Base-by-base conservation (phyloP, 805 yeast species). In the Cyberlindnera euphorbiae region DNA sequence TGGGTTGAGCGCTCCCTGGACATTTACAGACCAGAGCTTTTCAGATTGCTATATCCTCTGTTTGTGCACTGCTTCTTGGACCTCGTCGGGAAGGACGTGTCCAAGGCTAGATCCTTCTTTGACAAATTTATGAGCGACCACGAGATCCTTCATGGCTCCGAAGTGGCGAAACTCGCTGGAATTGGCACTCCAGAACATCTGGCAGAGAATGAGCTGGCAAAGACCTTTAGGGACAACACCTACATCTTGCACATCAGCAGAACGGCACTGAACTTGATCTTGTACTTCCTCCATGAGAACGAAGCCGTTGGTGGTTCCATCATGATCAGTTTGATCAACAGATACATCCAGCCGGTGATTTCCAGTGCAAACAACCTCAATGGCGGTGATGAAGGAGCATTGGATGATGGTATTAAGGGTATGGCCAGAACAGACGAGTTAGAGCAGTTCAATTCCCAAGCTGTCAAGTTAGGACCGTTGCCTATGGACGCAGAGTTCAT, bases 1-100 rank as follows among this genome's bases (percentile, higher is more conserved):
- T 93, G 97, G 97, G 84, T 86, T 27, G 95, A 87, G 49, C 72
- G 86, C 13, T 87, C 96, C 0, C 69, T 93, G 49, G 98, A 90
- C 58, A 71, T 93, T 62, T 93, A 93, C 61, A 82, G 77, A 60
- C 88, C 94, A 13, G 97, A 93, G 59, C 69, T 93, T 42, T 74
- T 81, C 38, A 75, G 93, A 46, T 73, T 90, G 28, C 63, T 90
- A 48, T 93, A 84, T 58, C 99, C 99, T 6, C 69, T 93, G n/a
- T 93, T 89, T 60, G 82, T 90, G 34, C 95, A 90, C 59, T 76
- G 87, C 50, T 93, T 77, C 56, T 66, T 93, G 43, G 90, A 87
- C 49, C 69, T 93, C 39, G 77, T 90, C 15, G 65, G 75, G 29
- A 81, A 84, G 51, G 73, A 77, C 40, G 61, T 74, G 6, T 58